Conservation (phyloP, 352 stramenopile genomes). For the Globisporangium canariense region DNA sequence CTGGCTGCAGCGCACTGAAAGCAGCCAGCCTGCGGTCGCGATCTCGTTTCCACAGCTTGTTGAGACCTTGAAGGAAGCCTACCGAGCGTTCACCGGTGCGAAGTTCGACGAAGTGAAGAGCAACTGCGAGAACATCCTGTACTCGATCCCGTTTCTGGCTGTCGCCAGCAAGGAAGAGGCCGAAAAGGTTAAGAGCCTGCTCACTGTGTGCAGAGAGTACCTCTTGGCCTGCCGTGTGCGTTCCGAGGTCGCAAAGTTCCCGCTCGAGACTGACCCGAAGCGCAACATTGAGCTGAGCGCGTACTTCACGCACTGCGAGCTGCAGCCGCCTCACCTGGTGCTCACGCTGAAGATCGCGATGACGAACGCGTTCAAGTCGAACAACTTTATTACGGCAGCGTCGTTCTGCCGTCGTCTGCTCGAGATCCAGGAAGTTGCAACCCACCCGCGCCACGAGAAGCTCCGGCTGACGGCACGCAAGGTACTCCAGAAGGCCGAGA, state of each 20-base stretch:
- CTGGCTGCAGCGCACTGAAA: slow-evolving; percentile 86
- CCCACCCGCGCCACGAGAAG: slow-evolving; percentile 89
- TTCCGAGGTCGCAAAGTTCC: slow-evolving; percentile 64
- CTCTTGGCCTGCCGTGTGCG: slow-evolving; percentile 97
- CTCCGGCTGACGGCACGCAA: slow-evolving; percentile 94
- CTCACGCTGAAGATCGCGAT: slow-evolving; percentile 99
- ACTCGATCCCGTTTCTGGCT: slow-evolving; percentile 94
- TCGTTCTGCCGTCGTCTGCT: slow-evolving; percentile 98
- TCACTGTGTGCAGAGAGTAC: slow-evolving; percentile 97
- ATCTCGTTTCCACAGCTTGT: slow-evolving; percentile 91
- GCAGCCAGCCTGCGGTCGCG: slow-evolving; percentile 84
- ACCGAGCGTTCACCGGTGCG: slow-evolving; percentile 95
- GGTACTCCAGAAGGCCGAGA: slow-evolving; percentile 98
- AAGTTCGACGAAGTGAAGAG: slow-evolving; percentile 98
- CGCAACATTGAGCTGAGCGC: slow-evolving; percentile 96
- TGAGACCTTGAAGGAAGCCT: slow-evolving; percentile 93
- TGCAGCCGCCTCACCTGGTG: slow-evolving; percentile 97
- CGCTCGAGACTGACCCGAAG: slow-evolving; percentile 70
- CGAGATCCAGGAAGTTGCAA: slow-evolving; percentile 95
- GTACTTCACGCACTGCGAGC: slow-evolving; percentile 99
- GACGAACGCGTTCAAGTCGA: slow-evolving; percentile 98
- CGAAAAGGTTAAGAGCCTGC: slow-evolving; percentile 92
- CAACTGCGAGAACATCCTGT: slow-evolving; percentile 91
- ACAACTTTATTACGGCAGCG: slow-evolving; percentile 99
- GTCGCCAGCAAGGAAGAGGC: slow-evolving; percentile 92